A percentile compares a stretch with the other conserved stretches of the same genome.
phyloP scores from a whole-genome alignment of 495 filamentous ascomycete species.

The Venustampulla echinocandica region DNA sequence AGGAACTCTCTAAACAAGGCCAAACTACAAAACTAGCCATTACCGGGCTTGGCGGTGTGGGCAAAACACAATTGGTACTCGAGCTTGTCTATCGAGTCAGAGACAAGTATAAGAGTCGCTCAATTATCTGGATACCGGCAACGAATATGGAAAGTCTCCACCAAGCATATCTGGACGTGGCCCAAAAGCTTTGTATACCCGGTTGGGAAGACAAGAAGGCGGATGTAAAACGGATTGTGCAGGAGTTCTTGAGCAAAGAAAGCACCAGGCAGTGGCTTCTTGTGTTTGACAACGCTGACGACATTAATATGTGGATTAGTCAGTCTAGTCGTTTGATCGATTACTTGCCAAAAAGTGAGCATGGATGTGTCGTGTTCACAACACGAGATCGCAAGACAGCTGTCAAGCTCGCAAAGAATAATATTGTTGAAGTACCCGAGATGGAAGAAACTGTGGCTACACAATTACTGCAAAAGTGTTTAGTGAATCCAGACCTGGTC shows the following conservation, averaged over 20 bases:
- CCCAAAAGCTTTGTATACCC: conserved; percentile 1
- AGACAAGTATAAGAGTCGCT: conserved; percentile 3
- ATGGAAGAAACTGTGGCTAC: conserved; percentile 27
- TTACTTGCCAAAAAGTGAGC: conserved; percentile 5
- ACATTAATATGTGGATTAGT: conserved; percentile 8
- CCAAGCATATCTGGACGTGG: conserved; percentile 8
- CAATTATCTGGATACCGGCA: conserved; percentile 12
- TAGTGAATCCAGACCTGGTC: background rate
- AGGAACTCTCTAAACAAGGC: background rate
- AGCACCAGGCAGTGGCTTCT: conserved; percentile 11
- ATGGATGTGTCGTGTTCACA: conserved; percentile 9
- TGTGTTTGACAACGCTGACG: conserved; percentile 13
- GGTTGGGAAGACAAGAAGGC: conserved; percentile 1
- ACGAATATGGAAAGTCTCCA: conserved; percentile 6
- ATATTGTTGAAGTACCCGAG: conserved; percentile 24
- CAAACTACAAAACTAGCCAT: conserved; percentile 7
- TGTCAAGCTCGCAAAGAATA: background rate
- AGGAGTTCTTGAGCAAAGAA: conserved; percentile 1
- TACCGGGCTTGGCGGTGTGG: conserved; percentile 14
- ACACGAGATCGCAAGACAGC: conserved; percentile 5
- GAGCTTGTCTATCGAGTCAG: conserved; percentile 9
- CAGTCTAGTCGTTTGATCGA: conserved; percentile 1
- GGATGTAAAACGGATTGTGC: conserved; percentile 4
- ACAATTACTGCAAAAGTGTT: conserved; percentile 5
- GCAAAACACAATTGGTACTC: conserved; percentile 10